Evolutionary conservation across 2,329 filamentous ascomycete species (phyloP), one percentile per base, ranked within the genome.

Genomic region (Teratosphaeria pseudoeucalypti): DNA sequence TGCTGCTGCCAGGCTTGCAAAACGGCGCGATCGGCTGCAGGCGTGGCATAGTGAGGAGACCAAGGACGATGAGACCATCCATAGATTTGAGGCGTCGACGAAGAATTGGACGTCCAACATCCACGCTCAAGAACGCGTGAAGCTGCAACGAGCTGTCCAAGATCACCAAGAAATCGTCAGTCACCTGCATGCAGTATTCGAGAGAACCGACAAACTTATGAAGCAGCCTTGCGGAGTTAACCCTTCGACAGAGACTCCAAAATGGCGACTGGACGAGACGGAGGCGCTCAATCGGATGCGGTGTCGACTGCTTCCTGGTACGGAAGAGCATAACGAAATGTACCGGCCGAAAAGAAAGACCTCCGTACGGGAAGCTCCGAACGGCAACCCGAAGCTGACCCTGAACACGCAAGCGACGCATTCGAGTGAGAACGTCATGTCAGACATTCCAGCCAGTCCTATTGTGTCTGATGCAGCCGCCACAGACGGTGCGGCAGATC

Each of bases 251-350:
- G 77, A 79, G 2, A 56, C 58, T 1, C 78, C 79, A 0, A 95
- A 88, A 72, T 99, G 92, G 92, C 91, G 92, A 67, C 82, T 99
- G 14, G 94, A 99, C 70, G 87, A 95, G 67, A 97, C 94, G 0
- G 94, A 99, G 76, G 92, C 94, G 11, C 86, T 92, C 11, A 96
- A 96, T 72, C 86, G 95, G 19, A 97, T 97, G 90, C 85, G 95
- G 16, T 80, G 96, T 67, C 85, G 94, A 32, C 83, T 96, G 56
- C 80, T 96, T 1, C 89, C 92, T 0, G 92, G 96, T 70, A 83
- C 84, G 59, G 82, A 83, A 0, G 79, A 81, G 0, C 81, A 85
- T 27, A 81, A 86, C 58, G 85, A 89, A 59, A 84, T 88, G 54
- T 95, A 92, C 68, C 89, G 92, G 66, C 90, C 94, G 0, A 97